phyloP scores from a whole-genome alignment of 441 rosid species.

The Eruca vesicaria region DNA sequence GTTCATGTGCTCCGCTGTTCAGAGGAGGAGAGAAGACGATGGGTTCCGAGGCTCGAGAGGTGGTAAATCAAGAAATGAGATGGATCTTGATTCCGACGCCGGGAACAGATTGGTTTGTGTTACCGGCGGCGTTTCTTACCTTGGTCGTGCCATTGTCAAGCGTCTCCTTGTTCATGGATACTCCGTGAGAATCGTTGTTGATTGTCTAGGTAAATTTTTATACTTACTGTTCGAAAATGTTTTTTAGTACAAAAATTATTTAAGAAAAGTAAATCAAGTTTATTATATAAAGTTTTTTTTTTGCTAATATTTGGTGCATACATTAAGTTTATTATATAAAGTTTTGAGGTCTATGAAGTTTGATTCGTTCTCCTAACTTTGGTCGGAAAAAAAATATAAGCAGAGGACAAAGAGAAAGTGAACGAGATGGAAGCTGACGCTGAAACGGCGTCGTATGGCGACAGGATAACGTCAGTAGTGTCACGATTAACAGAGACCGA shows the following conservation, averaged over 20 bases:
- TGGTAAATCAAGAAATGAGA: slow-evolving; percentile 12
- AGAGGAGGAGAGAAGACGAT: slow-evolving; percentile 45
- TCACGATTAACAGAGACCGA: slow-evolving; percentile 51
- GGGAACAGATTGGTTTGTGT: slow-evolving; percentile 64
- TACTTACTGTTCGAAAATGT: background rate
- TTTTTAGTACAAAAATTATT: background rate
- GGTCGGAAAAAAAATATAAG: background rate
- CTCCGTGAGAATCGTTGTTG: slow-evolving; percentile 72
- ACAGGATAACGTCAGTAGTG: slow-evolving; percentile 47
- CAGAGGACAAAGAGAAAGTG: slow-evolving; percentile 79
- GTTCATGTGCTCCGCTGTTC: slow-evolving; percentile 42
- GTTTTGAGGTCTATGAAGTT: background rate
- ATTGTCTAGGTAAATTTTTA: slow-evolving; percentile 49
- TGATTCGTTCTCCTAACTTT: background rate
- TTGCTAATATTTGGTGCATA: too few relatives aligned
- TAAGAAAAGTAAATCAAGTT: background rate
- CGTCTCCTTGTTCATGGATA: slow-evolving; percentile 67
- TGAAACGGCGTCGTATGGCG: slow-evolving; percentile 44
- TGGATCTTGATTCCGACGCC: slow-evolving; percentile 31
- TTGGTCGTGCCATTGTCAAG: slow-evolving; percentile 74
- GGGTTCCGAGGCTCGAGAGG: slow-evolving; percentile 17
- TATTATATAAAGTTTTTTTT: background rate
- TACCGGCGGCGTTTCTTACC: slow-evolving; percentile 81
- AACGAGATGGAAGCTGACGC: slow-evolving; percentile 60
- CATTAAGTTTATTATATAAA: background rate